phyloP scores from a whole-genome alignment of 2,329 filamentous ascomycete genomes.

The Epichloe sylvatica region DNA sequence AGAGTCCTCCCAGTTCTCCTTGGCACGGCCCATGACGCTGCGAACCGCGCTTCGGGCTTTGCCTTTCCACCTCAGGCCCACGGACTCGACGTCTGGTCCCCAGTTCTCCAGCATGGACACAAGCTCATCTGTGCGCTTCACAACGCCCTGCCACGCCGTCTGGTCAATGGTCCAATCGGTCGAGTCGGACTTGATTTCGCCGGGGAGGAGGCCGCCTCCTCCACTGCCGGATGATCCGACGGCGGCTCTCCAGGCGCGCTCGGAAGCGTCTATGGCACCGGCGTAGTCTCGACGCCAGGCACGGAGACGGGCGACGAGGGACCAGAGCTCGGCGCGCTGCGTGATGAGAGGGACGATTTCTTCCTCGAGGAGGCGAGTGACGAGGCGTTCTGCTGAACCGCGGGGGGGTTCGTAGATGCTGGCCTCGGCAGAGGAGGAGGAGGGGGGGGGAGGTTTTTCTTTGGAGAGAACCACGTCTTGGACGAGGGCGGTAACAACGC shows the following conservation, averaged over 20 bases:
- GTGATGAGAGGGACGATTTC: slow-evolving; percentile 75
- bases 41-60: slow-evolving; percentile 77
- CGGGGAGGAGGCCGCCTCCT: slow-evolving; percentile 29
- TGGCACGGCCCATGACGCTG: slow-evolving; percentile 70
- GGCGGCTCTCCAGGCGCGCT: slow-evolving; percentile 77
- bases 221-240: slow-evolving; percentile 35
- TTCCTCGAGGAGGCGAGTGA: slow-evolving; percentile 61
- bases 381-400: slow-evolving; percentile 46
- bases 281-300: slow-evolving; percentile 58
- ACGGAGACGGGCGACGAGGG: slow-evolving; percentile 55
- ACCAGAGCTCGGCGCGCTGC: slow-evolving; percentile 61
- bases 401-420: slow-evolving; percentile 28
- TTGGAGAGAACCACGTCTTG: slow-evolving; percentile 48
- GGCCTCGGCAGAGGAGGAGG: slow-evolving; percentile 8
- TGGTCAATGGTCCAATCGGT: slow-evolving; percentile 37
- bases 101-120: slow-evolving; percentile 75
- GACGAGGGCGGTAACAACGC: slow-evolving; percentile 58
- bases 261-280: slow-evolving; percentile 67
- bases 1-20: slow-evolving; percentile 68
- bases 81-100: slow-evolving; percentile 47
- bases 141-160: slow-evolving; percentile 56
- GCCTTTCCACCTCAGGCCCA: slow-evolving; percentile 73
- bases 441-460: slow-evolving; percentile 10
- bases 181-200: slow-evolving; percentile 10
- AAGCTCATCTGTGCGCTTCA: slow-evolving; percentile 65